Conservation (phyloP, 495 filamentous ascomycete genomes). For the Lasiosphaeria hispida region DNA sequence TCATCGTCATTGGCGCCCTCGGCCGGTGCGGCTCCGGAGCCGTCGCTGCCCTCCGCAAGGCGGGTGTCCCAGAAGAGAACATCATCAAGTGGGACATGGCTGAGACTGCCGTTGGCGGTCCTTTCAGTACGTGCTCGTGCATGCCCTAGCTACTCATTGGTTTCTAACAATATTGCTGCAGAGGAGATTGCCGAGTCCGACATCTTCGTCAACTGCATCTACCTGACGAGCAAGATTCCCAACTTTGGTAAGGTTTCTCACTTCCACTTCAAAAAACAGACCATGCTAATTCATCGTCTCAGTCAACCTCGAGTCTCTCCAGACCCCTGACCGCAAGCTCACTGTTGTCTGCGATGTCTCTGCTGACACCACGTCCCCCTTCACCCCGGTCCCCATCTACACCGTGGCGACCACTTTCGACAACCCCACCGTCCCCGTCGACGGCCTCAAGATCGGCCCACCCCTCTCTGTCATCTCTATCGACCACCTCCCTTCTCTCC, state of each 20-base stretch:
- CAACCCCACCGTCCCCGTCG: conserved; percentile 76
- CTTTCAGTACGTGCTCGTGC: conserved; percentile 54
- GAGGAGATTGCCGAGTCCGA: conserved; percentile 75
- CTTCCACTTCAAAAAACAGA: background rate
- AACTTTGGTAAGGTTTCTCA: conserved; percentile 26
- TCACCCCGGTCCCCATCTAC: conserved; percentile 76
- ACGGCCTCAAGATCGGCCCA: conserved; percentile 53
- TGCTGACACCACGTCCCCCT: conserved; percentile 57
- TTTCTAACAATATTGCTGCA: conserved; percentile 4
- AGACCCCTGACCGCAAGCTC: conserved; percentile 66
- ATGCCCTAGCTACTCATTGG: conserved; percentile 5
- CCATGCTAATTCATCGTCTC: background rate
- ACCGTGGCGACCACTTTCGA: conserved; percentile 75
- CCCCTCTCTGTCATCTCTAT: conserved; percentile 77
- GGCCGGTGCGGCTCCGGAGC: conserved; percentile 88
- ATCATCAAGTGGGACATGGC: conserved; percentile 90
- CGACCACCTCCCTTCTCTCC: conserved; percentile 83
- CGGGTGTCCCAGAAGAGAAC: conserved; percentile 69
- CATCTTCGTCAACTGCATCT: conserved; percentile 93
- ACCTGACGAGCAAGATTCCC: conserved; percentile 56
- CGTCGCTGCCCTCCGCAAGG: conserved; percentile 72
- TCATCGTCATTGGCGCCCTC: conserved; percentile 64
- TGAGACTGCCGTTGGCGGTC: conserved; percentile 82
- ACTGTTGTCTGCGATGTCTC: conserved; percentile 87
- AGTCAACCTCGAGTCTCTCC: conserved; percentile 67